A percentile compares a stretch with the other conserved stretches of the same genome.
Evolutionary conservation across 805 yeast species (phyloP).

Genomic region (Citeromyces matritensis): DNA sequence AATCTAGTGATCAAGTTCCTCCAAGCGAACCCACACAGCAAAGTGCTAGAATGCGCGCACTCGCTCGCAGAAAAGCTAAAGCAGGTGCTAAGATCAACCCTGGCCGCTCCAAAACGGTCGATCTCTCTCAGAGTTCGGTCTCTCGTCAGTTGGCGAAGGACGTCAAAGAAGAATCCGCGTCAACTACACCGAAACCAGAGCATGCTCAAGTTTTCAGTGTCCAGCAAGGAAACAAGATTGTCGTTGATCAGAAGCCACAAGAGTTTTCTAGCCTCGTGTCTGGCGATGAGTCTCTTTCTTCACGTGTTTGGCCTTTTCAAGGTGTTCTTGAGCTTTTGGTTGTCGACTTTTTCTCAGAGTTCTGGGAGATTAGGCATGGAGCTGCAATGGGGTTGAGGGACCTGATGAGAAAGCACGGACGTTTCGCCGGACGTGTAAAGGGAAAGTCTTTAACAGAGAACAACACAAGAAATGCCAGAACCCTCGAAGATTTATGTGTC

Average conservation of each 20-base stretch:
- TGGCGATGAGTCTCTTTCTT: conserved; percentile 56
- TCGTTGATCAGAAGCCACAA: conserved; percentile 62
- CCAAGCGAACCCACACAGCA: conserved; percentile 4
- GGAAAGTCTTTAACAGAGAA: conserved; percentile 52
- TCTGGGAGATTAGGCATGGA: conserved; percentile 95
- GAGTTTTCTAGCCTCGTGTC: conserved; percentile 55
- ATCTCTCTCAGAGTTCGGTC: conserved; percentile 57
- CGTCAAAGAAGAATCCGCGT: conserved; percentile 4
- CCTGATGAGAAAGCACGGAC: conserved; percentile 67
- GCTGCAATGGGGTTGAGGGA: conserved; percentile 89
- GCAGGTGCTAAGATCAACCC: conserved; percentile 41
- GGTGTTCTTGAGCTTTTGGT: conserved; percentile 76
- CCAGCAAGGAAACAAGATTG: conserved; percentile 63
- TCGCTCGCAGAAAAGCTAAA: conserved; percentile 87
- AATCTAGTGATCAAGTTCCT: background rate
- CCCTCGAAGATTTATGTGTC: conserved; percentile 80
- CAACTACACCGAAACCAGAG: conserved; percentile 3
- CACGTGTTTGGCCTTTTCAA: conserved; percentile 86
- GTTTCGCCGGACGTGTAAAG: conserved; percentile 69
- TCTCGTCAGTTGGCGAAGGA: conserved; percentile 35
- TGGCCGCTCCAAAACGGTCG: conserved; percentile 34
- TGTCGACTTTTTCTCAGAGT: conserved; percentile 66
- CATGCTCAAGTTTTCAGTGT: conserved; percentile 13
- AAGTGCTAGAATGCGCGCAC: conserved; percentile 76
- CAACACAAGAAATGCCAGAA: conserved; percentile 42